Conservation (phyloP, 441 rosid genomes). For the Populus trichocarpa region DNA sequence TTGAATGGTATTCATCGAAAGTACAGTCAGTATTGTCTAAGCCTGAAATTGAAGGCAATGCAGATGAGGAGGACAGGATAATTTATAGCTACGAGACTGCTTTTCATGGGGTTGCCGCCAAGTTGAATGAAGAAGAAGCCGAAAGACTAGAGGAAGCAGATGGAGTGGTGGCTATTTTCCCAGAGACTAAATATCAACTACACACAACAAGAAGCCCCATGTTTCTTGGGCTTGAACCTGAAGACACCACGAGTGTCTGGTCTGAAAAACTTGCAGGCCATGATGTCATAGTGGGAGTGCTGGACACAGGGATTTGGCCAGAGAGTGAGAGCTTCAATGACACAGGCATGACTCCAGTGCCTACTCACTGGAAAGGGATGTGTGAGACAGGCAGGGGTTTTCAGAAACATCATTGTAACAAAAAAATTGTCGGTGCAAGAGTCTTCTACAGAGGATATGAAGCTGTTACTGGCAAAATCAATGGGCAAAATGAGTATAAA, state of each 20-base stretch:
- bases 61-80: constrained; percentile 41
- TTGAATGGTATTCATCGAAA: constrained; percentile 75
- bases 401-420: no score
- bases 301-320: constrained; percentile 76
- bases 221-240: constrained; percentile 71
- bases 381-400: no score
- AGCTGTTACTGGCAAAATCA: no score
- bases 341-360: no score
- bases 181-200: constrained; percentile 63
- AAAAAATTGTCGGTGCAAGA: no score
- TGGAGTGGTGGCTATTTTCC: constrained; percentile 65
- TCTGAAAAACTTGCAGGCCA: constrained; percentile 52
- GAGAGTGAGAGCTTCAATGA: no score
- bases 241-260: constrained; percentile 60
- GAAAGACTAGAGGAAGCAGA: constrained; percentile 47
- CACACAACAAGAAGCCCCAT: constrained; percentile 82
- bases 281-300: constrained; percentile 71
- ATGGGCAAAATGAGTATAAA: no score
- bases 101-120: constrained; percentile 78
- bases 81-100: constrained; percentile 69
- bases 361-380: no score
- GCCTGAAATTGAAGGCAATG: constrained; percentile 24
- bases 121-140: constrained; percentile 54
- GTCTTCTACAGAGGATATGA: no score
- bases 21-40: constrained; percentile 42